Evolutionary conservation across 2,329 filamentous ascomycete genomes (phyloP), one percentile per base, ranked within the genome.

Genomic region (Bipolaris zeicola): DNA sequence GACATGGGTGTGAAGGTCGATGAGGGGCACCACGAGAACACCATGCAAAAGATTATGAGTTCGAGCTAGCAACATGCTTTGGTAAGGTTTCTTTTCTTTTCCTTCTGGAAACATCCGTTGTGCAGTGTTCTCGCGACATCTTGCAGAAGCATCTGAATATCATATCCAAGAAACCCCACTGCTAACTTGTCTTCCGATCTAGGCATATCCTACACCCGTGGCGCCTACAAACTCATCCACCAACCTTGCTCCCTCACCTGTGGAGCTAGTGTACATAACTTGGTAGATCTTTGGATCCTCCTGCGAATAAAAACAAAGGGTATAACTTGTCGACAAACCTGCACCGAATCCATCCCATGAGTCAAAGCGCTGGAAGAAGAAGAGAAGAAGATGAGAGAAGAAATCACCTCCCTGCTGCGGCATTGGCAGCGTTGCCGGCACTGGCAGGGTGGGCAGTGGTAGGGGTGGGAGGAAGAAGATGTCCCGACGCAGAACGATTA

Each of bases 401-500:
- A n/a, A 7, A 34, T 61, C 46, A 69, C 14, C 62, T 50, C 14
- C 34, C 55, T 16, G 43, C 65, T 24, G 52, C 24, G n/a, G 34
- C 13, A 26, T 36, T 49, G 33, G 26, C 26, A 28, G 26, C 26
- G 8, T 26, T 26, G 26, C 22, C 34, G 14, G 62, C 48, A 37
- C 51, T 61, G 28, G 39, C 33, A 16, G 63, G 43, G 34, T 54
- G 62, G 26, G 63, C 55, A 36, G 60, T 44, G 28, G 67, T 67
- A 5, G 73, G 70, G 20, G 68, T 67, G 6, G 73, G 73, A 18
- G 73, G 73, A 53, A 74, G 54, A 14, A 75, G 63, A 53, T 76
- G 72, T 8, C 73, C 73, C 2, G 72, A 74, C 14, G 67, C 64
- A 6, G 73, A 75, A 50, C 73, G 69, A 39, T 75, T 72, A 48